Conservation (phyloP, 805 yeast genomes). For the Yamadazyma akitaensis region DNA sequence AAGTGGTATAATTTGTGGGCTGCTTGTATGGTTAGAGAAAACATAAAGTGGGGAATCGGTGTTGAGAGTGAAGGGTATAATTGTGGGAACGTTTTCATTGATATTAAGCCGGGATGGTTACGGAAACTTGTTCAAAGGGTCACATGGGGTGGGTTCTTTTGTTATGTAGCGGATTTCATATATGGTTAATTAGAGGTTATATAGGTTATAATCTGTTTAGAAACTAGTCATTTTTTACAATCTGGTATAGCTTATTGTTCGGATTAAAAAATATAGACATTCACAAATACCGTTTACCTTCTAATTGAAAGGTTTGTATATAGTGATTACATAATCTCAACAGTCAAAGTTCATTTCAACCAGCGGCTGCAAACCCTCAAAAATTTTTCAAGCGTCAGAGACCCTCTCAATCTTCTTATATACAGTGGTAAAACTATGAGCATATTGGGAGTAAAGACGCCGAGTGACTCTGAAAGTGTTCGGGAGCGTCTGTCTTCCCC, state of each 20-base stretch:
- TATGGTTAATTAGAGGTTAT: constrained; percentile 32
- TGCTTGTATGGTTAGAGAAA: constrained; percentile 74
- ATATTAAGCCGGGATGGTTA: constrained; percentile 51
- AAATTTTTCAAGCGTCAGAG: not conserved
- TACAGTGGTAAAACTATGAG: not conserved
- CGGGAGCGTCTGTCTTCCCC: not conserved
- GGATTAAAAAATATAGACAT: too few species aligned
- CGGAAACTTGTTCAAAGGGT: constrained; percentile 45
- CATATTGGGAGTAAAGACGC: not conserved
- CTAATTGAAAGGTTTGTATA: not conserved
- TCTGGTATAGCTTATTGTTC: too few species aligned
- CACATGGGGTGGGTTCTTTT: constrained; percentile 63
- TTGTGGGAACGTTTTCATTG: constrained; percentile 65
- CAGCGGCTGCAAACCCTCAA: constrained; percentile 7
- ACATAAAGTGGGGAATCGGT: constrained; percentile 80
- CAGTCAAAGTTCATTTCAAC: too few species aligned
- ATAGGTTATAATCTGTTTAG: not conserved
- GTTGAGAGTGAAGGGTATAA: constrained; percentile 82
- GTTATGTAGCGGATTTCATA: constrained; percentile 50
- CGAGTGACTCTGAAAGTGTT: not conserved
- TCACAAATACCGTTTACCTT: too few species aligned
- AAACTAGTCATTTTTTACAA: not conserved
- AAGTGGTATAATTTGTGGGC: constrained; percentile 93
- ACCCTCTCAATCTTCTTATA: not conserved
- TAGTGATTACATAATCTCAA: too few species aligned